Base-by-base conservation (phyloP, 495 filamentous ascomycete genomes). In the Lophiotrema nucula region DNA sequence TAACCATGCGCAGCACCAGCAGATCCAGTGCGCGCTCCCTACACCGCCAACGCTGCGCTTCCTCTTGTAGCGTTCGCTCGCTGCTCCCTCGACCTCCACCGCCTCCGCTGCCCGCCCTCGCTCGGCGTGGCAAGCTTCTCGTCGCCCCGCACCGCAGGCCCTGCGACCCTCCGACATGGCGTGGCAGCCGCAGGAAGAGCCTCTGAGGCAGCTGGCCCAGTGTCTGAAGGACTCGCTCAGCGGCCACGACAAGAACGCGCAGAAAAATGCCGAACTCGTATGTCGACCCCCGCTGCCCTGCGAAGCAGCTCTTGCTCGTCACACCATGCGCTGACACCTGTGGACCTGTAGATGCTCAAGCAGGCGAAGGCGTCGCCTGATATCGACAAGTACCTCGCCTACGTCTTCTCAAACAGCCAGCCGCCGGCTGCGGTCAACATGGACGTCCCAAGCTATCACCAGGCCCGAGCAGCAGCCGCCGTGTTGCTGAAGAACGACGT, bases 401-500 rank as follows among this genome's bases (percentile, higher is more conserved):
- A 90, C 69, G 80, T 99, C 18, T 88, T 95, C 70, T 88, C 86
- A 45, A 89, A 84, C 48, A 72, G 82, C 53, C 78, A 84, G 53
- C 74, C 79, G 28, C 83, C 87, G 15, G 62, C 78, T 11, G 77
- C 74, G 1, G 66, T 92, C 44, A 77, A 76, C 22, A 80, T 87
- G 65, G 69, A 76, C 61, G 37, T 69, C 39, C 66, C 76, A 23
- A 75, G 87, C 52, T 93, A 86, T 72, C 82, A 86, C 67, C 70
- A 87, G 27, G 86, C 96, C 49, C 83, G 95, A 47, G 88, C 87
- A 50, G 88, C 92, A 13, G 92, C 92, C 28, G 91, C 87, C 42
- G 81, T 97, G 65, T 92, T 95, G 81, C 79, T 99, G 56, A 99
- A 99, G 74, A 97, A 95, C 68, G 90, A 90, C 67, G 83, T 97